Conservation (phyloP, 1,139 yeast species). For the Hyphopichia pseudoburtonii region DNA sequence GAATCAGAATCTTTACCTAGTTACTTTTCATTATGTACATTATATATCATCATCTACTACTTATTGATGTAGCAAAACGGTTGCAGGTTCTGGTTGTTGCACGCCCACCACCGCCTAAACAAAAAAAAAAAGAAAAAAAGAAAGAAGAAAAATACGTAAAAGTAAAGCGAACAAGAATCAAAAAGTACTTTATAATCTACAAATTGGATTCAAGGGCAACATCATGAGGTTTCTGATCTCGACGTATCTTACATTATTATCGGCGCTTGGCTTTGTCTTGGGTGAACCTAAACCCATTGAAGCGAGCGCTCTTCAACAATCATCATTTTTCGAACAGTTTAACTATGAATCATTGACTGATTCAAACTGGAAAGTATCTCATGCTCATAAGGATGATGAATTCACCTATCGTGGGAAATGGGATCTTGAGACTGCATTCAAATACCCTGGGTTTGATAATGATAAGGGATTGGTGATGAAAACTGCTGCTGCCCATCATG, state of each 20-base stretch:
- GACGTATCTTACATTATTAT: conserved; percentile 11
- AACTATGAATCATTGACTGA: conserved; percentile 34
- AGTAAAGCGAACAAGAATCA: too few relatives aligned
- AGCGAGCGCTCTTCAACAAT: conserved; percentile 23
- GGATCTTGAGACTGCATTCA: conserved; percentile 56
- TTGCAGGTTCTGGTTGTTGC: too few relatives aligned
- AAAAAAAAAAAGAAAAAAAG: too few relatives aligned
- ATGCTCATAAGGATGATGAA: conserved; percentile 54
- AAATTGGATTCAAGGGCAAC: conserved; percentile 1
- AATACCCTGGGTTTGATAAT: conserved; percentile 55
- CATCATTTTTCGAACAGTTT: conserved; percentile 73
- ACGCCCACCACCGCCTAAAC: too few relatives aligned
- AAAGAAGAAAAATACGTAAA: too few relatives aligned
- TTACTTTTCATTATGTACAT: too few relatives aligned
- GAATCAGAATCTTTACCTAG: too few relatives aligned
- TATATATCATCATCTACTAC: too few relatives aligned
- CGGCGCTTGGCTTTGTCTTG: not conserved
- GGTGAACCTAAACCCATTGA: conserved; percentile 30
- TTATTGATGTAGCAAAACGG: too few relatives aligned
- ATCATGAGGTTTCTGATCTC: too few relatives aligned
- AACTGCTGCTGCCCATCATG: conserved; percentile 76
- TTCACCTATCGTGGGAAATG: conserved; percentile 70
- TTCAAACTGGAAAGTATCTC: conserved; percentile 64
- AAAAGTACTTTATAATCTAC: too few relatives aligned
- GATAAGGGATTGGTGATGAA: conserved; percentile 78